Evolutionary conservation across 768 basidiomycete species (phyloP).

Genomic region (Cyclocybe aegerita): DNA sequence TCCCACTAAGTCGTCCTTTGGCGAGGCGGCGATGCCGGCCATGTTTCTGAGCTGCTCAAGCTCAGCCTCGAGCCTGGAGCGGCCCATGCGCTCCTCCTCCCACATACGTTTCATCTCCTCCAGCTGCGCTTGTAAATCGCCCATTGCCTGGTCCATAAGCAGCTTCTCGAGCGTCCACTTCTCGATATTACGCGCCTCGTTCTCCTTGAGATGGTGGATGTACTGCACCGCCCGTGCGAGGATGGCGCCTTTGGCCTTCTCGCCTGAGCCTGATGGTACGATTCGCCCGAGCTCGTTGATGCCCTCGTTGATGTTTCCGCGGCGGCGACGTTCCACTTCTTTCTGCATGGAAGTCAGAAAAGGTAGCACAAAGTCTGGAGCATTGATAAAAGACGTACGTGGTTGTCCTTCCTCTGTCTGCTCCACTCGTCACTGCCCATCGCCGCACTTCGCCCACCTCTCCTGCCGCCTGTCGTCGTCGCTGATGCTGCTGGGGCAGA

Average conservation of each 20-base stretch:
- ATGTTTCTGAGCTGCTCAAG: conserved; percentile 51
- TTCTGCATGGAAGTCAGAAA: conserved; percentile 53
- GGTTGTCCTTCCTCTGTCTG: conserved; percentile 79
- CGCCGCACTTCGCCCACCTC: conserved; percentile 55
- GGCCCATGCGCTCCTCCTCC: conserved; percentile 70
- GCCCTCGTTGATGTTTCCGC: conserved; percentile 95
- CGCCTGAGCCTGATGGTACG: conserved; percentile 84
- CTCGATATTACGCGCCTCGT: conserved; percentile 87
- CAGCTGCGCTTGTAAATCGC: conserved; percentile 78
- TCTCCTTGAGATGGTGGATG: conserved; percentile 88
- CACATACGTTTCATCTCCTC: conserved; percentile 80
- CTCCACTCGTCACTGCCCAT: conserved; percentile 82
- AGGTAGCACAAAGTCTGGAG: conserved; percentile 2
- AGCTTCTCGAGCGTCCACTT: conserved; percentile 94
- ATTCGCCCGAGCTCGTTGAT: conserved; percentile 90
- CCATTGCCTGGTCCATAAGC: conserved; percentile 91
- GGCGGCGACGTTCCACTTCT: conserved; percentile 94
- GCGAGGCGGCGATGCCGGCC: conserved; percentile 13
- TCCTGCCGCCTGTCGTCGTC: conserved; percentile 34
- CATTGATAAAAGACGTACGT: conserved; percentile 45
- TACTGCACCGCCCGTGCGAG: conserved; percentile 88
- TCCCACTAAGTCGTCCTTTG: conserved; percentile 19
- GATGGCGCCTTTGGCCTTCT: conserved; percentile 89
- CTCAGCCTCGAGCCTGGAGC: conserved; percentile 65
- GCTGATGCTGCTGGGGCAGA: conserved; percentile 21